phyloP scores from a whole-genome alignment of 306 rosid species.

The Oxytropis ochrocephala region DNA sequence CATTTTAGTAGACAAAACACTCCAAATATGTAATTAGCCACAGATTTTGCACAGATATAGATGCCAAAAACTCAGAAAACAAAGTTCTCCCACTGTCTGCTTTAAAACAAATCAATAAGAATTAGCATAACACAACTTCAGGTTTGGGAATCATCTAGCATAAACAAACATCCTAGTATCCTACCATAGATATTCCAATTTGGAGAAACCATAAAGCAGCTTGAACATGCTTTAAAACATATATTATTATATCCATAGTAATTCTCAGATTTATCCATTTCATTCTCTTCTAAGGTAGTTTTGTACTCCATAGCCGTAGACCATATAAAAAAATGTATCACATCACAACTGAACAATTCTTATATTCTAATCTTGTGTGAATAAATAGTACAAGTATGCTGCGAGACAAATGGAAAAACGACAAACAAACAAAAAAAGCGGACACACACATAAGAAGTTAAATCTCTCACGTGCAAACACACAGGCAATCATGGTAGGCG shows the following conservation, averaged over 20 bases:
- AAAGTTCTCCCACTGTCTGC: conserved; percentile 24
- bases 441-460: neutral
- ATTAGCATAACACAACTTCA: neutral
- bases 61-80: conserved; percentile 1
- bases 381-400: neutral
- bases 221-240: too few species aligned
- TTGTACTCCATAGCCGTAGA: too few species aligned
- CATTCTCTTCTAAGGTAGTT: too few species aligned
- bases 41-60: conserved; percentile 10
- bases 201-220: too few species aligned
- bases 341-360: neutral
- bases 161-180: too few species aligned
- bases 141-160: neutral
- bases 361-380: neutral
- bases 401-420: neutral
- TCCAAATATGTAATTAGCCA: conserved; percentile 8
- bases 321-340: too few species aligned
- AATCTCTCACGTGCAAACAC: neutral
- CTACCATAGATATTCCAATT: too few species aligned
- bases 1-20: conserved; percentile 41
- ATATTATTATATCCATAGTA: too few species aligned
- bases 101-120: neutral
- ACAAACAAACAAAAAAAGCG: neutral
- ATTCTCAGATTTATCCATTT: too few species aligned
- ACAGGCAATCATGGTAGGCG: neutral